Conservation (phyloP, 768 basidiomycete genomes). For the Naganishia vishniacii region DNA sequence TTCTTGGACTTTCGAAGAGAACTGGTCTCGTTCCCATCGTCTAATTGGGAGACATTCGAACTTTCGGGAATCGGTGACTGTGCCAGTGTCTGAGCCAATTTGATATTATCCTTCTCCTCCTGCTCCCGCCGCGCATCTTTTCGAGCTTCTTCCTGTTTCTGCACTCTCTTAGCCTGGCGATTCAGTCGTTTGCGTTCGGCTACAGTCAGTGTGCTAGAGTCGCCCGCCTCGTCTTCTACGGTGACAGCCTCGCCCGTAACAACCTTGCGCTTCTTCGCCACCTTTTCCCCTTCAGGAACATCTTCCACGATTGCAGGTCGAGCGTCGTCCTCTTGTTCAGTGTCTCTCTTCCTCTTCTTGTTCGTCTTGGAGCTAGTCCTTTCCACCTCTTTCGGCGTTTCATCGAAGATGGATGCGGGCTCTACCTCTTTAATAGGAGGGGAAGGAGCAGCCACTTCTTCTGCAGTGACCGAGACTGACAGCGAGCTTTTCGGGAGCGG, state of each 20-base stretch:
- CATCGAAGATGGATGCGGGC: too few relatives aligned
- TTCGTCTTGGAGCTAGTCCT: not conserved
- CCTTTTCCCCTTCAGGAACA: not conserved
- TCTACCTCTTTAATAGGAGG: not conserved
- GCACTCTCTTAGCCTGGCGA: not conserved
- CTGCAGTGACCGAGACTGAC: conserved; percentile 5
- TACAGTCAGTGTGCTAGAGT: not conserved
- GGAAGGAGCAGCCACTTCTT: not conserved
- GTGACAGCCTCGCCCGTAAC: not conserved
- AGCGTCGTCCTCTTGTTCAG: not conserved
- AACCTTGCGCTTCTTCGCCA: not conserved
- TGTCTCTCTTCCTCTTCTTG: conserved; percentile 1
- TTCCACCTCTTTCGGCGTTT: not conserved
- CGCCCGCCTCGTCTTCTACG: not conserved
- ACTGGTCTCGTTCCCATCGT: not conserved
- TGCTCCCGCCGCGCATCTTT: not conserved
- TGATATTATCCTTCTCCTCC: not conserved
- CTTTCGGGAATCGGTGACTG: not conserved
- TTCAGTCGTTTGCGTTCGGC: not conserved
- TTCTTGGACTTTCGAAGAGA: not conserved
- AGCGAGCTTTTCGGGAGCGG: conserved; percentile 3
- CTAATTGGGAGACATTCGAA: not conserved
- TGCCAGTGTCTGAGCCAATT: not conserved
- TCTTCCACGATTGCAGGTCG: not conserved
- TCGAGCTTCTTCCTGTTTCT: not conserved